Evolutionary conservation across 2,329 filamentous ascomycete species (phyloP).

Genomic region (Talaromyces sp.): DNA sequence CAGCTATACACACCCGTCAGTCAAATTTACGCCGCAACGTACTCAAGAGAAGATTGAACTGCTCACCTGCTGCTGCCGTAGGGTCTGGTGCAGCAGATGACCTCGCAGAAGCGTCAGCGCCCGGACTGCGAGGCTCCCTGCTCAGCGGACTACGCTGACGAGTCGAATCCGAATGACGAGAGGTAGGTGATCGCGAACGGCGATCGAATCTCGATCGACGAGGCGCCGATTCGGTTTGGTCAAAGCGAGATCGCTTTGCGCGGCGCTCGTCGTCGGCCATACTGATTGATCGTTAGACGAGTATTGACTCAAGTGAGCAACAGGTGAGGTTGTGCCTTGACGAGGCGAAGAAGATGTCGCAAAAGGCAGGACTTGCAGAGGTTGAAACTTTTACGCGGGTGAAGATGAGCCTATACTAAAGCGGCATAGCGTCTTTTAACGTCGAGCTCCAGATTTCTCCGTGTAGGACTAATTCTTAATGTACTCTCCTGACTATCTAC

Average conservation of each 20-base stretch:
- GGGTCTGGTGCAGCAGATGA: conserved; percentile 56
- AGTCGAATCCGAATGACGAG: conserved; percentile 61
- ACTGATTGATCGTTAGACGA: background rate
- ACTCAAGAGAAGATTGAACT: conserved; percentile 1
- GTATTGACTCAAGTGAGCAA: background rate
- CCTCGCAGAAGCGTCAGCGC: conserved; percentile 30
- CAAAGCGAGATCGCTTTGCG: conserved; percentile 85
- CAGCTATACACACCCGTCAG: conserved; percentile 53
- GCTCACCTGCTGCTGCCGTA: conserved; percentile 70
- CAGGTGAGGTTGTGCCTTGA: background rate
- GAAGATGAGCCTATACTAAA: conserved; percentile 16
- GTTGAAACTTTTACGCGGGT: conserved; percentile 16
- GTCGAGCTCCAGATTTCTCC: background rate
- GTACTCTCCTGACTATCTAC: background rate
- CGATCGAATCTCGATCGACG: conserved; percentile 84
- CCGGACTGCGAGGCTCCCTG: conserved; percentile 49
- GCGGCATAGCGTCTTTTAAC: conserved; percentile 13
- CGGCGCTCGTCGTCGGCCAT: conserved; percentile 79
- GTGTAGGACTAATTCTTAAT: background rate
- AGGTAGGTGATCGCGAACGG: conserved; percentile 77
- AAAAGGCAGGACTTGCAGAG: background rate
- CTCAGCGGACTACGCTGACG: conserved; percentile 78
- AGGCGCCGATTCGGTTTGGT: conserved; percentile 81
- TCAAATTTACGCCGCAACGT: background rate
- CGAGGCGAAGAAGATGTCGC: background rate